phyloP scores from a whole-genome alignment of 2,329 filamentous ascomycete species.

The Pestalotiopsis sp. region DNA sequence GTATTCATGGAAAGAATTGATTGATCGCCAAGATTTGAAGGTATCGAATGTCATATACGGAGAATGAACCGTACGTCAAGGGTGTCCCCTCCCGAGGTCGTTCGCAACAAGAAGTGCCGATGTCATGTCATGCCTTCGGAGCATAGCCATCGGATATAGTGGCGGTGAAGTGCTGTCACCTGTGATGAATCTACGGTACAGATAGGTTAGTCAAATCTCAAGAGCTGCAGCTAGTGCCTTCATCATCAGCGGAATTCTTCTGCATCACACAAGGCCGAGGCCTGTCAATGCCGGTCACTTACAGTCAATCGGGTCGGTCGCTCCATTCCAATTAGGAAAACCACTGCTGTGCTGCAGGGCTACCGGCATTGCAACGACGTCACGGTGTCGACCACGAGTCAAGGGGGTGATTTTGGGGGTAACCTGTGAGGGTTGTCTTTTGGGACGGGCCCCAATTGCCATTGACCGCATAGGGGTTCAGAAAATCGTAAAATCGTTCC shows the following conservation, averaged over 20 bases:
- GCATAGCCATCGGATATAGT: background rate
- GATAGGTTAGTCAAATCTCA: background rate
- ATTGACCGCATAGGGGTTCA: conserved; percentile 2
- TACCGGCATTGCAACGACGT: background rate
- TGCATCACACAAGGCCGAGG: background rate
- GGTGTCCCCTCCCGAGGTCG: background rate
- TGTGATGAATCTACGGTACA: background rate
- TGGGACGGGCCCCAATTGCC: background rate
- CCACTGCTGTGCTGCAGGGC: background rate
- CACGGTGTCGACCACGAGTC: background rate
- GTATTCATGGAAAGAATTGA: background rate
- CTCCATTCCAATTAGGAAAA: background rate
- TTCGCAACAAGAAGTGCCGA: background rate
- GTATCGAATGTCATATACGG: background rate
- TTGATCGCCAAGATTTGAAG: background rate
- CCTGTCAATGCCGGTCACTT: background rate
- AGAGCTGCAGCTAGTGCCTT: background rate
- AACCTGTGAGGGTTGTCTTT: background rate
- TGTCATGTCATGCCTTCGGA: background rate
- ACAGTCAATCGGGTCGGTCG: background rate
- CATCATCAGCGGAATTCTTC: background rate
- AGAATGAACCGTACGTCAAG: background rate
- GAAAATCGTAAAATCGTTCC: background rate
- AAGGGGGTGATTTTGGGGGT: background rate
- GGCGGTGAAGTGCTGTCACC: background rate